Base-by-base conservation (phyloP, 169 alveolate species). In the Toxoplasma gondii region DNA sequence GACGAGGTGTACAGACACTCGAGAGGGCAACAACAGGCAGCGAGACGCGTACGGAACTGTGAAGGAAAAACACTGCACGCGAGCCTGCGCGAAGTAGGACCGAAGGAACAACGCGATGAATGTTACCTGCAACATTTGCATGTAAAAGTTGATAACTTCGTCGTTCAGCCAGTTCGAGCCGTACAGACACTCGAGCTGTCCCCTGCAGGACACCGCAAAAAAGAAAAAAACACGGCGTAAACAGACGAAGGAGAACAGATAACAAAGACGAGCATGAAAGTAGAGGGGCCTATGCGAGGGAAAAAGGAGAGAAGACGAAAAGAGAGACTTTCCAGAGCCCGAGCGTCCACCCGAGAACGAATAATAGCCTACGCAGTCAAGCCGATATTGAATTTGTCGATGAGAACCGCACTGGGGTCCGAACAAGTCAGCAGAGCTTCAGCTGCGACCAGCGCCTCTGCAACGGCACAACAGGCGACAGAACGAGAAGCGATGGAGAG, bases 111-210 rank as follows among this genome's bases (percentile, higher is more conserved):
- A 49, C 4, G 58, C 58, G 12, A 49, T 12, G 58, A 4, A 12
- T 12, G 36, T 45, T 83, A 94, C 92, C 92, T 98, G 99, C 74
- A 98, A 83, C 97, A 98, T 93, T 27, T 96, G 94, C 78, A 98
- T 82, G 96, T 97, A 98, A 93, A 98, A 98, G 94, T 98, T 98
- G 93, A 98, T 98, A 43, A 98, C 96, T 88, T 98, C 99, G 88
- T 98, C 99, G 93, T 97, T 97, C 34, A 97, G 94, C 99, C 99
- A 98, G 90, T 96, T 94, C n/a, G 97, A 95, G n/a, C 97, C 97
- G 43, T 69, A 87, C 87, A 96, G 84, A 67, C 97, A 96, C 58
- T 96, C 95, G n/a, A 97, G 92, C 58, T 98, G 95, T 70, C 88
- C 94, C 43, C 97, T 94, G 93, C 64, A 93, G 36, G 93, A 93